These are phyloP conservation scores for Platanthera guangdongensis DNA, from an alignment of 106 monocot genomes.

Conservation along the genomic window DNA sequence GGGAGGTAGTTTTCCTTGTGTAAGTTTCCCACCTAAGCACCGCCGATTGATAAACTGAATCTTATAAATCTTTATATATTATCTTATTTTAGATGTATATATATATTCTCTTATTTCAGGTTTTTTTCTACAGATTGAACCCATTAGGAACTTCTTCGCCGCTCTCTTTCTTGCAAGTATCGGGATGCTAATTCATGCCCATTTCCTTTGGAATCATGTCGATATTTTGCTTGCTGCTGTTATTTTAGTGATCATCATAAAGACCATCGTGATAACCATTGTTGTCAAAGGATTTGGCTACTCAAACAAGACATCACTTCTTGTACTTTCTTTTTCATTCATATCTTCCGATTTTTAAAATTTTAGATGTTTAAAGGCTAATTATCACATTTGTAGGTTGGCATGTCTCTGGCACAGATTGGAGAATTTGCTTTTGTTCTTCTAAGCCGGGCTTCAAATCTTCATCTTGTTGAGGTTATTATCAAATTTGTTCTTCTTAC, in stretches of 20 bases:
- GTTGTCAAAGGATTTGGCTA: constrained; percentile 89
- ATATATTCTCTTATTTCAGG: constrained; percentile 49
- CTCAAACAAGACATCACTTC: constrained; percentile 77
- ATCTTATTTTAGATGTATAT: background rate
- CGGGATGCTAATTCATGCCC: constrained; percentile 92
- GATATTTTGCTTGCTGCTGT: constrained; percentile 87
- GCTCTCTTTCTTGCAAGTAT: constrained; percentile 95
- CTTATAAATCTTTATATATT: background rate
- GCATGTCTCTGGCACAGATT: constrained; percentile 94
- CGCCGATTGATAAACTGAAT: background rate
- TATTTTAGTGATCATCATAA: constrained; percentile 75
- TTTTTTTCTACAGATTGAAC: constrained; percentile 92
- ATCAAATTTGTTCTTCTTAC: background rate
- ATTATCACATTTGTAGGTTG: constrained; percentile 47
- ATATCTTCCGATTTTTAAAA: constrained; percentile 1
- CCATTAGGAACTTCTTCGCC: constrained; percentile 94
- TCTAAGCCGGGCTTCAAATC: constrained; percentile 89
- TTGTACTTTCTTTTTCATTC: constrained; percentile 35
- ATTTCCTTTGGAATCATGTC: constrained; percentile 98
- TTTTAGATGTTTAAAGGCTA: background rate
- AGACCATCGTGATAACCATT: constrained; percentile 56
- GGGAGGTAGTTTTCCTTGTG: no score
- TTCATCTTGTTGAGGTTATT: constrained; percentile 11
- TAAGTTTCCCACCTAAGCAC: no score
- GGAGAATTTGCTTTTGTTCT: constrained; percentile 99